These are phyloP conservation scores for Coprinopsis strossmayeri DNA, from an alignment of 768 basidiomycete species.

Conservation along the genomic window DNA sequence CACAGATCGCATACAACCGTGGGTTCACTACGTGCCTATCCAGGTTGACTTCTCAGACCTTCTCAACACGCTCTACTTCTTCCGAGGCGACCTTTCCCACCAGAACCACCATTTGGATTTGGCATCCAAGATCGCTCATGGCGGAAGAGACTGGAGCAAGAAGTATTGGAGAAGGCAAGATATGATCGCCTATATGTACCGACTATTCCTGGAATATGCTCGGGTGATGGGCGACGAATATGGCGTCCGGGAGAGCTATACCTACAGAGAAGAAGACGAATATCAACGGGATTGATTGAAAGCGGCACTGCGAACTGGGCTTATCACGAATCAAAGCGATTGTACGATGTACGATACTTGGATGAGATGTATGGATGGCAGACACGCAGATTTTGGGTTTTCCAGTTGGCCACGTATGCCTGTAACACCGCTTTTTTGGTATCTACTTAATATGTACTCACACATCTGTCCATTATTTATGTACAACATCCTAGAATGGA, in stretches of 20 bases:
- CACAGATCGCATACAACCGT: conserved; percentile 51
- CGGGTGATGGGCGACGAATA: conserved; percentile 9
- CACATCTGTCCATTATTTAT: too few relatives aligned
- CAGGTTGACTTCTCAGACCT: conserved; percentile 59
- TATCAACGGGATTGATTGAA: neutral
- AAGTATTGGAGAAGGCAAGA: conserved; percentile 47
- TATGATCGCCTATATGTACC: conserved; percentile 43
- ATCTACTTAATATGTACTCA: too few relatives aligned
- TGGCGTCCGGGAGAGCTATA: neutral
- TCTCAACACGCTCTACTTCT: conserved; percentile 67
- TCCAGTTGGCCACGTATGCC: too few relatives aligned
- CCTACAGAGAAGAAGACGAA: neutral
- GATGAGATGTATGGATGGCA: neutral
- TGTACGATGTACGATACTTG: too few relatives aligned
- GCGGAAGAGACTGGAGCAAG: conserved; percentile 45
- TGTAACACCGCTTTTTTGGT: too few relatives aligned
- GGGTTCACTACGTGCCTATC: conserved; percentile 72
- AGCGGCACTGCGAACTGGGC: neutral
- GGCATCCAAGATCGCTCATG: conserved; percentile 38
- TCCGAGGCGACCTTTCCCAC: conserved; percentile 51
- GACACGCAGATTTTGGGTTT: too few relatives aligned
- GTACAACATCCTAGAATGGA: too few relatives aligned
- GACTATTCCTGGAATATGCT: conserved; percentile 18
- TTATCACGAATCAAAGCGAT: too few relatives aligned
- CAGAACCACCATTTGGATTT: conserved; percentile 51